phyloP scores from a whole-genome alignment of 371 early-diverging fungal species.

The Mucor saturninus region DNA sequence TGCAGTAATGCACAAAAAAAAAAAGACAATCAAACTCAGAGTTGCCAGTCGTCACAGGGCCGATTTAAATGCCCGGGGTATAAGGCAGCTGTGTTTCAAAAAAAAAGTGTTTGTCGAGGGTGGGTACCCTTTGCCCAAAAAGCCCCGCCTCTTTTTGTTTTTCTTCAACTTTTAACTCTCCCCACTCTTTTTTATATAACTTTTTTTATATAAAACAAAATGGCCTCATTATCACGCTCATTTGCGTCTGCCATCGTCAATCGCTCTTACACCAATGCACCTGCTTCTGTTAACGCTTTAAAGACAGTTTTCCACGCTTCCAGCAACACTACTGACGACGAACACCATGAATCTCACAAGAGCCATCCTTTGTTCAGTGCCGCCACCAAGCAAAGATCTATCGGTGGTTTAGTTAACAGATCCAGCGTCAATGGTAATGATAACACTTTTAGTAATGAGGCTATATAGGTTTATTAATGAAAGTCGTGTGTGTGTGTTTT shows the following conservation, averaged over 20 bases:
- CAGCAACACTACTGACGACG: slow-evolving; percentile 44
- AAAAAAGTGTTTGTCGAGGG: slow-evolving; percentile 3
- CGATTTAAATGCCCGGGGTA: too few relatives aligned
- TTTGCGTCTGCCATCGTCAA: slow-evolving; percentile 52
- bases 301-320: slow-evolving; percentile 37
- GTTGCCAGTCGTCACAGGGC: too few relatives aligned
- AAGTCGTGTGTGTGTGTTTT: not conserved
- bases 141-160: slow-evolving; percentile 1
- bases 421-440: slow-evolving; percentile 40
- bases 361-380: slow-evolving; percentile 37
- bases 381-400: slow-evolving; percentile 42
- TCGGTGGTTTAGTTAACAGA: slow-evolving; percentile 40
- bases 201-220: slow-evolving; percentile 17
- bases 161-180: slow-evolving; percentile 9
- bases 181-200: slow-evolving; percentile 15
- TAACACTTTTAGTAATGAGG: too few relatives aligned
- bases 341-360: slow-evolving; percentile 35
- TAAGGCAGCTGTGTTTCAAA: too few relatives aligned
- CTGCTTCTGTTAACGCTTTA: slow-evolving; percentile 52
- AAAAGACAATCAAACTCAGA: too few relatives aligned
- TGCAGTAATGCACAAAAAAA: too few relatives aligned
- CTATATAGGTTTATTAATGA: not conserved
- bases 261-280: slow-evolving; percentile 50
- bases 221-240: slow-evolving; percentile 56
- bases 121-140: not conserved